Base-by-base conservation (phyloP, 2,329 filamentous ascomycete genomes). In the Talaromyces atroroseus region DNA sequence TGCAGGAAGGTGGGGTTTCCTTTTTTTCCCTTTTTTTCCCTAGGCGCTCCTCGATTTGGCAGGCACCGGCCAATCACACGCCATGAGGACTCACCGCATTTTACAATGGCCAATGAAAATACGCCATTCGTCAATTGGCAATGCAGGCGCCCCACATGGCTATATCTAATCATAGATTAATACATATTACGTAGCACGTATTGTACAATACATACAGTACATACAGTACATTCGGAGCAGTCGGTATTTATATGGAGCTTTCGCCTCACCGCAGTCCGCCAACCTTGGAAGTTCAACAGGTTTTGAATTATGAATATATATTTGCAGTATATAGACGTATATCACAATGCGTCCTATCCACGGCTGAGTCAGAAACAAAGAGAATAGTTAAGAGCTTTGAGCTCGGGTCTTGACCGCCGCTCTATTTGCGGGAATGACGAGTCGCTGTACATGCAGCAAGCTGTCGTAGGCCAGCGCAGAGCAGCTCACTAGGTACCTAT, bases 21-120 rank as follows among this genome's bases (percentile, higher is more conserved):
- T 61, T 62, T 65, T 63, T 69, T 69, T 65, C 59, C 62, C 16
- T 18, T n/a, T 40, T 40, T 18, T 14, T 14, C 36, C 10, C 18
- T 18, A 18, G 36, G 36, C 38, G 5, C 58, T 62, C 59, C 58
- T 59, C 34, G 23, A 38, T 54, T 29, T 29, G 52, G 51, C 54
- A 57, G 65, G 61, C 55, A 61, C 61, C 57, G 59, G 59, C 58
- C 60, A 54, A 49, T 57, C 54, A 59, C 49, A 51, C 14, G 50
- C 54, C 40, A 38, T 26, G 6, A 12, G 46, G 18, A 20, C 58
- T 59, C 58, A 59, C 58, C 58, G 58, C 58, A 59, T 59, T 47
- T 59, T 59, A 48, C 10, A 1, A 11, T 7, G 23, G 26, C 52
- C 52, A 58, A 54, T 58, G 1, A 49, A 10, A 16, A 18, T 3